Evolutionary conservation across 1,284 basidiomycete genomes (phyloP).

Genomic region (Rhodotorula sp.): DNA sequence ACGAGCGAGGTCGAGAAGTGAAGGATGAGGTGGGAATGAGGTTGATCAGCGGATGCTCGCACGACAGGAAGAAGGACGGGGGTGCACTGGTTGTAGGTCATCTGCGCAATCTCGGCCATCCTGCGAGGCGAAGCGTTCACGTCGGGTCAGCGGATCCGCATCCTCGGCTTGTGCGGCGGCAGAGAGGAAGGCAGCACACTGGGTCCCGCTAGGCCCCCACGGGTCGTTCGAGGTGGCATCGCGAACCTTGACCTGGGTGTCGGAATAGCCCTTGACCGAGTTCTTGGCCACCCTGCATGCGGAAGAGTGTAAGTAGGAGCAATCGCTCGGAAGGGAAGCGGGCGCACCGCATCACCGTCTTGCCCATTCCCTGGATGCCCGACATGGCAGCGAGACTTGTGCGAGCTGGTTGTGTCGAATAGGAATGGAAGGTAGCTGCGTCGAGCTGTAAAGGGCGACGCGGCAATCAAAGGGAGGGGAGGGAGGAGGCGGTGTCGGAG

Average conservation of each 20-base stretch:
- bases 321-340: neutral
- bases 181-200: constrained; percentile 50
- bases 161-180: no score
- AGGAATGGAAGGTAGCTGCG: neutral
- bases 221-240: constrained; percentile 99
- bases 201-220: constrained; percentile 96
- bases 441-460: neutral
- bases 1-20: neutral
- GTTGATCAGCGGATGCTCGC: neutral
- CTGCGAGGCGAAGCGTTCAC: constrained; percentile 30
- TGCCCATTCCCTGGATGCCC: constrained; percentile 38
- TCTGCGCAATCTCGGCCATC: constrained; percentile 98
- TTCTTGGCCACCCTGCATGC: constrained; percentile 38
- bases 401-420: neutral
- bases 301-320: neutral
- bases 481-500: neutral
- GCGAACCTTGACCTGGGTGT: constrained; percentile 54
- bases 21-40: neutral
- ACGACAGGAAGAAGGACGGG: neutral
- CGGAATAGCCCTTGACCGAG: constrained; percentile 44
- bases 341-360: constrained; percentile 39
- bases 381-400: neutral
- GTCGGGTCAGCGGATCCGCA: neutral
- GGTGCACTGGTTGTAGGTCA: constrained; percentile 91
- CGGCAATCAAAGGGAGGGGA: neutral